A percentile compares a stretch with the other conserved stretches of the same genome.
Evolutionary conservation across 2,329 filamentous ascomycete genomes (phyloP).

Genomic region (Aspergillus aculeatinus): DNA sequence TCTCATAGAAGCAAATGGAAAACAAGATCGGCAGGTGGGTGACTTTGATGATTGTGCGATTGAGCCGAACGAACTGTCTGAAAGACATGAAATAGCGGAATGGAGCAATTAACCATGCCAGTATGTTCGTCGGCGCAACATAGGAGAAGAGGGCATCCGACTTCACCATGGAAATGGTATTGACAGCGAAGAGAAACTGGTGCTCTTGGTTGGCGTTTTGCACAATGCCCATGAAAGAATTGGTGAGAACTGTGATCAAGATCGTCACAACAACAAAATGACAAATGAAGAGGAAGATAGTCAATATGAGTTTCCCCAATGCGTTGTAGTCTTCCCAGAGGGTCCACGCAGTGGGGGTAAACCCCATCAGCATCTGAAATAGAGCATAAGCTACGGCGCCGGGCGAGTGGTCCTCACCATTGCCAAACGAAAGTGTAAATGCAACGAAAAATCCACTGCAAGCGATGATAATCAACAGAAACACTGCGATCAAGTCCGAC

Average conservation of each 20-base stretch:
- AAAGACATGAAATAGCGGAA: conserved; percentile 78
- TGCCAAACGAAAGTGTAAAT: conserved; percentile 78
- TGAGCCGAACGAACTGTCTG: conserved; percentile 76
- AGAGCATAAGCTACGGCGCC: conserved; percentile 80
- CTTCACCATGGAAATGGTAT: conserved; percentile 97
- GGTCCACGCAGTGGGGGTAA: conserved; percentile 92
- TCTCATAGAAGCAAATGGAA: conserved; percentile 84
- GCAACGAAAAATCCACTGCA: conserved; percentile 96
- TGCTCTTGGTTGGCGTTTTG: conserved; percentile 93
- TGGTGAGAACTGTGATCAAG: conserved; percentile 90
- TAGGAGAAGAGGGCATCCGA: conserved; percentile 97
- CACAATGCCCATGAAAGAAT: conserved; percentile 93
- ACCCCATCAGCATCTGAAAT: conserved; percentile 94
- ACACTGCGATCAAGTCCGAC: conserved; percentile 79
- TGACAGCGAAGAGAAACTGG: conserved; percentile 89
- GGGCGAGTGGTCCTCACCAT: conserved; percentile 60
- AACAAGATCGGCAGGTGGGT: conserved; percentile 88
- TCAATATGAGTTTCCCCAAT: conserved; percentile 72
- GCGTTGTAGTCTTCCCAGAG: conserved; percentile 78
- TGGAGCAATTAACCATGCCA: conserved; percentile 86
- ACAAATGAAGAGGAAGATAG: conserved; percentile 85
- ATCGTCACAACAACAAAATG: conserved; percentile 95
- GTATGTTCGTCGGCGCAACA: conserved; percentile 83
- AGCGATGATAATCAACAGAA: conserved; percentile 77
- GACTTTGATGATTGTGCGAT: conserved; percentile 85